These are phyloP conservation scores for Phytophthora cactorum DNA, from an alignment of 352 stramenopile genomes.

Conservation along the genomic window DNA sequence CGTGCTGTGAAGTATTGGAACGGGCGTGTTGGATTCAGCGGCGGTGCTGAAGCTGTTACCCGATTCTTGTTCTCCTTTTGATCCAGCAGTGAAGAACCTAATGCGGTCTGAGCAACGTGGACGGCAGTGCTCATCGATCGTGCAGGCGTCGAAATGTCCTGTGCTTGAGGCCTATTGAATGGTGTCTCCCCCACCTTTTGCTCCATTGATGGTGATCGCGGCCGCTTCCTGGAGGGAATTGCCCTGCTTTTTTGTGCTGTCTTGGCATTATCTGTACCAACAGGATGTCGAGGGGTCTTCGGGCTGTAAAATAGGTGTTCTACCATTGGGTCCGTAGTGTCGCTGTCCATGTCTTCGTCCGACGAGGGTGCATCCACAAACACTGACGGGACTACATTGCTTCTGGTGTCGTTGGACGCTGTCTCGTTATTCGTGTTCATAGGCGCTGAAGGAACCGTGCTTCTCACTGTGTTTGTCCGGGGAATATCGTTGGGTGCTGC, in stretches of 20 bases:
- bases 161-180: slow-evolving; percentile 1
- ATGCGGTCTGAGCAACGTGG: slow-evolving; percentile 4
- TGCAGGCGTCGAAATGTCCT: slow-evolving; percentile 4
- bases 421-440: slow-evolving; percentile 6
- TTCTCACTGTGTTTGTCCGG: slow-evolving; percentile 5
- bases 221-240: slow-evolving; percentile 40
- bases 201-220: slow-evolving; percentile 29
- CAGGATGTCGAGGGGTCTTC: slow-evolving; percentile 51
- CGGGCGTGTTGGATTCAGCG: slow-evolving; percentile 30
- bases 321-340: slow-evolving; percentile 75
- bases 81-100: slow-evolving; percentile 26
- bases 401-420: slow-evolving; percentile 6
- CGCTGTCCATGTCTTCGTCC: slow-evolving; percentile 64
- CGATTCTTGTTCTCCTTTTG: slow-evolving; percentile 9
- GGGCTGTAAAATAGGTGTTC: slow-evolving; percentile 83
- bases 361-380: slow-evolving; percentile 71
- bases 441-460: background rate
- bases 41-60: background rate
- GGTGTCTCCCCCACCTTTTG: background rate
- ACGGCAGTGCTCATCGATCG: background rate
- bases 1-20: slow-evolving; percentile 66
- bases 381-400: slow-evolving; percentile 32
- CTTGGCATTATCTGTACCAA: background rate
- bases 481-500: slow-evolving; percentile 1
- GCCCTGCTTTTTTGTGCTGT: slow-evolving; percentile 8